Evolutionary conservation across 164 flowering plant species (phyloP), one percentile per base, ranked within the genome.

Genomic region (Sedum album): DNA sequence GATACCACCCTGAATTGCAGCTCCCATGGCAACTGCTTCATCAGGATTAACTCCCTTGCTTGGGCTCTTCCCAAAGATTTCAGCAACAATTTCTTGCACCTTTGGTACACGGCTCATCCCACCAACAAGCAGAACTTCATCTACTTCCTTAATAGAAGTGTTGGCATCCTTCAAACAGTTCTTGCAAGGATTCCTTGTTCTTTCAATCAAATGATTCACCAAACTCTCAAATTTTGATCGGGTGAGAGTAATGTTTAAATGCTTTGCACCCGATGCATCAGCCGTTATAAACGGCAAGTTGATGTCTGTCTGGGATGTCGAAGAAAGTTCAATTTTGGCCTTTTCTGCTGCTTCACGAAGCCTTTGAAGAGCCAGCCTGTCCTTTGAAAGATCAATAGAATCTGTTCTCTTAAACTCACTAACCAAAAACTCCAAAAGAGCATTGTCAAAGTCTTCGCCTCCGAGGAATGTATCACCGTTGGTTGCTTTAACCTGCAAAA

Each of bases 1-100:
- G 23, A 77, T 73, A 28, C 79, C 83, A 11, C 83, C 79, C 31
- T 78, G 79, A 13, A 80, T 78, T 35, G 81, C 81, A 65, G 81
- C 81, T 39, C 81, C 83, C 76, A 80, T 70, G 2, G 83, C 83
- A 51, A 80, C 83, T 5, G 79, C 81, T 31, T 80, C 81, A 49
- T 80, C 83, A 8, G 83, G 83, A 53, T 78, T 78, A 15, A 80
- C 81, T 1, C 79, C 76, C 36, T 78, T 78, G 73, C 78, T 78
- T 1, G 83, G 81, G 18, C 25, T 39, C 69, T 76, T 78, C 25
- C 81, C 78, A 66, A 78, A 76, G 11, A 80, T 74, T 30, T 76
- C 78, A 9, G 67, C 1, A 20, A 80, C 83, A 17, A 76, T 30
- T 53, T 72, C 75, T 61, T 78, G 79, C n/a, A 80, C 79, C 38